phyloP scores from a whole-genome alignment of 768 basidiomycete species.

The Mycena sanguinolenta region DNA sequence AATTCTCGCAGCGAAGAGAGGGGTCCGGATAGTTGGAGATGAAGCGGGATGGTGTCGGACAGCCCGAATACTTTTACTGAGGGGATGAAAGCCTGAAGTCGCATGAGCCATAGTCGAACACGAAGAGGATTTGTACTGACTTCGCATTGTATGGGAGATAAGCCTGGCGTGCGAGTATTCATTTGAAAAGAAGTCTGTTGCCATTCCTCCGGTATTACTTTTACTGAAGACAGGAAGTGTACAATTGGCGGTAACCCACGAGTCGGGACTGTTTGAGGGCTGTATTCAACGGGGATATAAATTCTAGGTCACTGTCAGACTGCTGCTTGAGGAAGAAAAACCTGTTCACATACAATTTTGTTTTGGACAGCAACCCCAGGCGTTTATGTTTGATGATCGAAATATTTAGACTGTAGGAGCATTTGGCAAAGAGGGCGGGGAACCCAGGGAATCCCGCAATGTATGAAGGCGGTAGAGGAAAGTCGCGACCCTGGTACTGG shows the following conservation, averaged over 20 bases:
- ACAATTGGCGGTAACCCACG: neutral
- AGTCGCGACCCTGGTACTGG: constrained; percentile 3
- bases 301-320: neutral
- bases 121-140: neutral
- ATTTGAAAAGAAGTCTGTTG: constrained; percentile 16
- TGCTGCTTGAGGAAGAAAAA: neutral
- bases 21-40: constrained; percentile 9
- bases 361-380: constrained; percentile 28
- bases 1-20: constrained; percentile 14
- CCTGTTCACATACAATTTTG: constrained; percentile 20
- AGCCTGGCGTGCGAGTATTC: neutral
- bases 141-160: constrained; percentile 16
- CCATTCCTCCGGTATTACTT: constrained; percentile 18
- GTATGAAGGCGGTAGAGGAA: constrained; percentile 33
- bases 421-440: constrained; percentile 28
- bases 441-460: constrained; percentile 26
- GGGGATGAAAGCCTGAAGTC: constrained; percentile 26
- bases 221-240: neutral
- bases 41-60: constrained; percentile 19
- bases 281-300: constrained; percentile 17
- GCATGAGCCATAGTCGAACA: neutral
- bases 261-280: constrained; percentile 18
- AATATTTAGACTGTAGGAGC: constrained; percentile 26
- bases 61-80: constrained; percentile 19
- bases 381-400: constrained; percentile 25